phyloP scores from a whole-genome alignment of 345 rosid species.

The Eutrema yunnanense region DNA sequence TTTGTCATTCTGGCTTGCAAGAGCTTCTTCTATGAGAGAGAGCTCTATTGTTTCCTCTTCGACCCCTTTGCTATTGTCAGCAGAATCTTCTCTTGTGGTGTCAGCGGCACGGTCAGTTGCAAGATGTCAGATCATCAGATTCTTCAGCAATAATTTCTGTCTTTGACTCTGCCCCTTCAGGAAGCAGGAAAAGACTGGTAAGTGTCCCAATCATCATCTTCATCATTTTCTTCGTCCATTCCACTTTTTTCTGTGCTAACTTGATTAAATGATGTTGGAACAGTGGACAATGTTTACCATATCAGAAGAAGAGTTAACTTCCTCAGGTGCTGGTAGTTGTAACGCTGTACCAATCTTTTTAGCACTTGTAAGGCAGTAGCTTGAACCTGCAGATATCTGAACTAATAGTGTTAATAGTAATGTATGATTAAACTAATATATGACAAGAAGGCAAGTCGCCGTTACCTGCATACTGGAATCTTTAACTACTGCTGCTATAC shows the following conservation, averaged over 20 bases:
- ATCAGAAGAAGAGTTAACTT: constrained; percentile 27
- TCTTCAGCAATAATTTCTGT: constrained; percentile 28
- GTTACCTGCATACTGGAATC: constrained; percentile 8
- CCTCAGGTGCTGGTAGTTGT: constrained; percentile 36
- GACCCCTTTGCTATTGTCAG: neutral
- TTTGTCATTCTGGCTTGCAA: constrained; percentile 20
- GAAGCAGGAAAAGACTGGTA: constrained; percentile 86
- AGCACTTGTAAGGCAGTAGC: constrained; percentile 82
- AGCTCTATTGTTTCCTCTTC: constrained; percentile 3
- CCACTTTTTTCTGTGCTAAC: constrained; percentile 30
- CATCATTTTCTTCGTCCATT: constrained; percentile 7
- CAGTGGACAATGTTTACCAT: constrained; percentile 11
- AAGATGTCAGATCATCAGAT: constrained; percentile 13
- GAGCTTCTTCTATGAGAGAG: constrained; percentile 13
- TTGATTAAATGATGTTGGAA: constrained; percentile 22
- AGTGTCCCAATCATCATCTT: constrained; percentile 87
- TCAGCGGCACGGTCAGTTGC: constrained; percentile 16
- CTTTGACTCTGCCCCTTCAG: constrained; percentile 29
- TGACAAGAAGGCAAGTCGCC: neutral
- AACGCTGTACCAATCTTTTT: constrained; percentile 59
- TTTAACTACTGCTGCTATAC: constrained; percentile 39
- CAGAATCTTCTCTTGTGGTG: constrained; percentile 1
- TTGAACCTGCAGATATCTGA: constrained; percentile 54
- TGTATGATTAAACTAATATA: neutral
- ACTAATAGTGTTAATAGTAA: constrained; percentile 1